Evolutionary conservation across 2,329 filamentous ascomycete species (phyloP), one percentile per base, ranked within the genome.

Genomic region (Didymella exigua): DNA sequence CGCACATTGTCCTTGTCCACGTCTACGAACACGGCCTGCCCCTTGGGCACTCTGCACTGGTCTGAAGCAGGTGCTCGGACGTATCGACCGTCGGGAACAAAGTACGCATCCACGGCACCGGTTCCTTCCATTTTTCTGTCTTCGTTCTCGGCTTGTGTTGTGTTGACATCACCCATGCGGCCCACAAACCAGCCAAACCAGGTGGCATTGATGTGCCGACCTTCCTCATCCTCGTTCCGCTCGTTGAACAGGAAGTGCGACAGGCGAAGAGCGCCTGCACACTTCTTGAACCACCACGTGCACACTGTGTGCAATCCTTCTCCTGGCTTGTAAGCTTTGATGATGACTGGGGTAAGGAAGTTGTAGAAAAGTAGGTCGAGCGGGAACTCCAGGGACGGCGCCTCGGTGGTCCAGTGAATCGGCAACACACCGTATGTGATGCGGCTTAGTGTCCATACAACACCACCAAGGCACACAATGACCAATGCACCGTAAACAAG

Each of bases 281-380:
- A 96, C 65, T 85, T 86, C 63, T 89, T 88, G 78, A 99, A 96
- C 91, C 95, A 99, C 93, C 93, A 98, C 7, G 87, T 88, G 72
- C 96, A 99, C 81, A 97, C 88, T 49, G 83, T 80, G 64, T 96
- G 89, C 3, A 99, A 79, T 0, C 86, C 89, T 69, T 96, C 89
- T 46, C 90, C 91, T 2, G 93, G 93, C 70, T 89, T 90, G 75
- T 96, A 88, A 65, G 91, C 87, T 65, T 86, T 89, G 63, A 98
- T 86, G 11, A 93, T 87, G 43, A 96, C 78, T 0, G 95, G 95
- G 81, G 97, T 95, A 41, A 97, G 79, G 73, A 97, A 96, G 75
- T 98, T 98, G 82, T 97, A 99, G 72, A 98, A 95, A 14, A 99
- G 80, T 2, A 99, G 81, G 69, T 99, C 93, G 57, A 96, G 86